These are phyloP conservation scores for Mallotus japonicus DNA, from an alignment of 441 rosid genomes.

Conservation along the genomic window DNA sequence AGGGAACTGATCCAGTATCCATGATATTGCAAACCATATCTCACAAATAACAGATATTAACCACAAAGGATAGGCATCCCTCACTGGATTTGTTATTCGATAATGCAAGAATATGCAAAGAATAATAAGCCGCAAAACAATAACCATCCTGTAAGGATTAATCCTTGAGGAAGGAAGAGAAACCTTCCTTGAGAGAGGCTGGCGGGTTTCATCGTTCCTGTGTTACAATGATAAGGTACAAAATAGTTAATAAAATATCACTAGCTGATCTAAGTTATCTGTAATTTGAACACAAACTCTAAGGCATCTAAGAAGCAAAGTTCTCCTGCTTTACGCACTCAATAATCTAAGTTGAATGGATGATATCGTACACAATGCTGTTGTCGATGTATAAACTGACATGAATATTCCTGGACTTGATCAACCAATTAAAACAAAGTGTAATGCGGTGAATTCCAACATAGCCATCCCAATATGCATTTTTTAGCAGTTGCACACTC, in stretches of 20 bases:
- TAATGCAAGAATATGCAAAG: constrained; percentile 42
- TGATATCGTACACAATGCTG: background rate
- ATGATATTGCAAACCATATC: constrained; percentile 45
- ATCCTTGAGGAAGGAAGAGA: constrained; percentile 39
- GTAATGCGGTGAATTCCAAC: background rate
- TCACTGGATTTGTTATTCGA: constrained; percentile 40
- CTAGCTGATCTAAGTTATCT: background rate
- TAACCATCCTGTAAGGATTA: constrained; percentile 48
- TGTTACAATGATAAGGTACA: constrained; percentile 1
- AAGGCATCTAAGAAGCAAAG: background rate
- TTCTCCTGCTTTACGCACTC: background rate
- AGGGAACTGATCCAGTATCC: constrained; percentile 47
- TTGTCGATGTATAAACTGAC: background rate
- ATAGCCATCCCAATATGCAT: background rate
- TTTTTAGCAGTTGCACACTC: background rate
- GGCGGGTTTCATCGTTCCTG: constrained; percentile 46
- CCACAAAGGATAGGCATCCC: constrained; percentile 37
- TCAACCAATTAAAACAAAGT: background rate
- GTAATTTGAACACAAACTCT: background rate
- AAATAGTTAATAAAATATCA: background rate
- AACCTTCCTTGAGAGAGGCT: constrained; percentile 46
- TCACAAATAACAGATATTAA: constrained; percentile 44
- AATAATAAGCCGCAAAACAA: constrained; percentile 39
- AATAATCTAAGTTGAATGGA: background rate
- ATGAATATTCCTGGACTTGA: background rate